Conservation (phyloP, 192 early-diverging fungal species). For the Cetraspora pellucida region DNA sequence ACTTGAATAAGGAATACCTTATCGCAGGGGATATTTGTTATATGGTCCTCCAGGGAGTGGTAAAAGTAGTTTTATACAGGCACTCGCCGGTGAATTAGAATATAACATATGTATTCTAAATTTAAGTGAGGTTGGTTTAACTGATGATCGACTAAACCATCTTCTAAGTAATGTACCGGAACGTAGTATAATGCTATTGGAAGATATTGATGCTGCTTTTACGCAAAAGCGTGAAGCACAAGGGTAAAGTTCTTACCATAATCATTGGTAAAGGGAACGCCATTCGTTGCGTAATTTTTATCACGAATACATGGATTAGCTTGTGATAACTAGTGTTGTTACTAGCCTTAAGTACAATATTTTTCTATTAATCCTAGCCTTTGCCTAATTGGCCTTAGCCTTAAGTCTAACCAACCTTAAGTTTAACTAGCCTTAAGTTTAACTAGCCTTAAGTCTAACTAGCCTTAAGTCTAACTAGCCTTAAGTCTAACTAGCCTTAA, state of each 20-base stretch:
- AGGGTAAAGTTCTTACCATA: constrained; percentile 44
- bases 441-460: too few relatives aligned
- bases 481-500: too few relatives aligned
- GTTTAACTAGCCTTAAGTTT: too few relatives aligned
- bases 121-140: constrained; percentile 77
- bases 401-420: too few relatives aligned
- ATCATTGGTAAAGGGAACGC: background rate
- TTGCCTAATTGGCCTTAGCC: too few relatives aligned
- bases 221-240: constrained; percentile 70
- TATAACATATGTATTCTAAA: constrained; percentile 91
- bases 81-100: constrained; percentile 82
- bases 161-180: constrained; percentile 78
- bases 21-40: constrained; percentile 84
- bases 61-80: constrained; percentile 92
- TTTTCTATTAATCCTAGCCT: too few relatives aligned
- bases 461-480: too few relatives aligned
- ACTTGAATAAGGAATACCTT: constrained; percentile 68
- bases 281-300: background rate
- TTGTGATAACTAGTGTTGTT: too few relatives aligned
- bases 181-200: constrained; percentile 77
- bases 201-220: constrained; percentile 88
- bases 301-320: background rate
- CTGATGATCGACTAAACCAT: constrained; percentile 82
- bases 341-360: too few relatives aligned
- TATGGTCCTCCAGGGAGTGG: constrained; percentile 90